Conservation (phyloP, 495 filamentous ascomycete genomes). For the Recurvomyces mirabilis region DNA sequence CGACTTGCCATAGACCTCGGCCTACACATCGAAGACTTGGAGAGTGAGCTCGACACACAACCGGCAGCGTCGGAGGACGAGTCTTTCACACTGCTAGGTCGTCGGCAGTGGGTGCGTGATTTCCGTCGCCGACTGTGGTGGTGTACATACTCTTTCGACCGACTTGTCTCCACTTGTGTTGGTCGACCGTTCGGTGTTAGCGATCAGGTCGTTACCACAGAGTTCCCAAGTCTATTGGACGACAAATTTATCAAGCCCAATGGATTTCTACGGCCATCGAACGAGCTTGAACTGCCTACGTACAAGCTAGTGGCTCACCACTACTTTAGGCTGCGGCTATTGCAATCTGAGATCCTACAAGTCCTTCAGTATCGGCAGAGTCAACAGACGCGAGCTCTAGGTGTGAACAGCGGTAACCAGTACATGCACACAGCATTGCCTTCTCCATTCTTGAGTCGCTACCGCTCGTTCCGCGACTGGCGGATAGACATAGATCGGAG, state of each 20-base stretch:
- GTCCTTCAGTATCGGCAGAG: slow-evolving; percentile 85
- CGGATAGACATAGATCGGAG: slow-evolving; percentile 75
- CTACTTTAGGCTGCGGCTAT: slow-evolving; percentile 79
- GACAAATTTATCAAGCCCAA: slow-evolving; percentile 79
- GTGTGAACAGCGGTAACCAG: slow-evolving; percentile 49
- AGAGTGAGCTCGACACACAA: slow-evolving; percentile 33
- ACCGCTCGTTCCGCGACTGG: slow-evolving; percentile 80
- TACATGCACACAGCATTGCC: slow-evolving; percentile 69
- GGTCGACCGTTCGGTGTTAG: slow-evolving; percentile 88
- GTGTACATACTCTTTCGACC: slow-evolving; percentile 90
- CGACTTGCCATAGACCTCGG: slow-evolving; percentile 85
- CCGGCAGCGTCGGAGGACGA: slow-evolving; percentile 8
- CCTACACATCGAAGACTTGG: slow-evolving; percentile 83
- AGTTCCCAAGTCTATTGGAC: slow-evolving; percentile 79
- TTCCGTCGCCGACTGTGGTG: slow-evolving; percentile 84
- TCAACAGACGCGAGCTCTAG: slow-evolving; percentile 44
- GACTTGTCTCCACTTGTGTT: slow-evolving; percentile 83
- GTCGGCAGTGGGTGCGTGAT: slow-evolving; percentile 78
- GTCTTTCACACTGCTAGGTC: slow-evolving; percentile 43
- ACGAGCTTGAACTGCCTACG: slow-evolving; percentile 43
- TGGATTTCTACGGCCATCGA: slow-evolving; percentile 49
- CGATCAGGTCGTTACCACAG: slow-evolving; percentile 84
- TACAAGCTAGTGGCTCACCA: slow-evolving; percentile 86
- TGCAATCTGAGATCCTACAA: slow-evolving; percentile 92
- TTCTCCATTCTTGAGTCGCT: slow-evolving; percentile 74